A percentile compares a stretch with the other conserved stretches of the same genome.
phyloP scores from a whole-genome alignment of 345 rosid species.

The Bretschneidera sinensis region DNA sequence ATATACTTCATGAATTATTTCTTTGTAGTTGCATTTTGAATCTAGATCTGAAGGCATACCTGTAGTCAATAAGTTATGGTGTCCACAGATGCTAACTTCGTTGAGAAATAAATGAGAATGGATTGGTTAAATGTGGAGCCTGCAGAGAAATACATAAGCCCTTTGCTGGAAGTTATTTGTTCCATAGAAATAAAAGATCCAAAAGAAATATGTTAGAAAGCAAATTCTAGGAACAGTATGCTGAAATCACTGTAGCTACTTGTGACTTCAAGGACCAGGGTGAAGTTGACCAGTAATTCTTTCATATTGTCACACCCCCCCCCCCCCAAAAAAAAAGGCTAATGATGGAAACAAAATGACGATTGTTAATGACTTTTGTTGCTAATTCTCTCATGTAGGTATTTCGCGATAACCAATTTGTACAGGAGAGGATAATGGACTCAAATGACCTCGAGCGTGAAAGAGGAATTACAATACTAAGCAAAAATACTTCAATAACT shows the following conservation, averaged over 20 bases:
- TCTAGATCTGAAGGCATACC: neutral
- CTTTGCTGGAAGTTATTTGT: neutral
- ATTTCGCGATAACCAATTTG: conserved; percentile 86
- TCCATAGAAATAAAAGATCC: too few species aligned
- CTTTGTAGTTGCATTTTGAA: neutral
- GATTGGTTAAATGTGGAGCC: neutral
- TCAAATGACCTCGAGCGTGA: conserved; percentile 95
- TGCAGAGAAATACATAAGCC: neutral
- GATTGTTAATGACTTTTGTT: neutral
- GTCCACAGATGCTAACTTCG: neutral
- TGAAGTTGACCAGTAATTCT: too few species aligned
- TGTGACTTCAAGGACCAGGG: too few species aligned
- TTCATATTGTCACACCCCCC: neutral
- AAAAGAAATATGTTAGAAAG: neutral
- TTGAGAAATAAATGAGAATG: neutral
- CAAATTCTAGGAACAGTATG: neutral
- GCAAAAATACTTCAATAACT: conserved; percentile 92
- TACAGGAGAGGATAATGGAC: conserved; percentile 96
- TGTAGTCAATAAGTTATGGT: neutral
- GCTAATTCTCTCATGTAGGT: conserved; percentile 46
- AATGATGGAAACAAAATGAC: neutral
- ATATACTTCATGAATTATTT: neutral
- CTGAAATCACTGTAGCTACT: neutral
- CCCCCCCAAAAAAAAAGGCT: too few species aligned
- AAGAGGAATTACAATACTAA: conserved; percentile 92